Conservation (phyloP, 371 early-diverging fungal genomes). For the Mucor piriformis region DNA sequence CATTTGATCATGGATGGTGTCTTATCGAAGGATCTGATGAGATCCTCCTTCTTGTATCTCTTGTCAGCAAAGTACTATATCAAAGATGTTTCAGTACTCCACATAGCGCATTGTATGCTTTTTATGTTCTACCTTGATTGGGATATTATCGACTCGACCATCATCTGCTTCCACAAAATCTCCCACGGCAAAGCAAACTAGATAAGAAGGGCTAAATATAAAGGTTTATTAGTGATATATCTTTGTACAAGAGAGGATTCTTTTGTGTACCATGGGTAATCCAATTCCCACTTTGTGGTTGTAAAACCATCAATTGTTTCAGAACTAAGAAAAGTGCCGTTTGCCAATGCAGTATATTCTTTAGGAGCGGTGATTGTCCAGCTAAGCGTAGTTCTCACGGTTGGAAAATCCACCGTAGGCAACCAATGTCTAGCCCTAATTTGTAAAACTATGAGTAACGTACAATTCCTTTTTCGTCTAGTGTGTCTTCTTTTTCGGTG, state of each 20-base stretch:
- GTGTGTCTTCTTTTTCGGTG: conserved; percentile 26
- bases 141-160: conserved; percentile 50
- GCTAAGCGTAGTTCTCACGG: conserved; percentile 51
- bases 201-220: conserved; percentile 40
- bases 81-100: neutral
- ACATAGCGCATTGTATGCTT: no score
- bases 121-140: conserved; percentile 39
- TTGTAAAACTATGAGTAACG: neutral
- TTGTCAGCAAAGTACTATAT: conserved; percentile 53
- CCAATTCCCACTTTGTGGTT: conserved; percentile 52
- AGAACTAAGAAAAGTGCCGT: conserved; percentile 41
- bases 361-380: conserved; percentile 53
- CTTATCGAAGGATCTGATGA: conserved; percentile 42
- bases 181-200: conserved; percentile 59
- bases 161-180: conserved; percentile 51
- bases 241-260: neutral
- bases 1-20: conserved; percentile 59
- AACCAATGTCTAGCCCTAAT: conserved; percentile 64
- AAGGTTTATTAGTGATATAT: neutral
- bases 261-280: conserved; percentile 36
- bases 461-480: no score
- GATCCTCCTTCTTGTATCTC: conserved; percentile 32
- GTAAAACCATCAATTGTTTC: conserved; percentile 29
- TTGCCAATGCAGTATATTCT: conserved; percentile 50
- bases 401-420: conserved; percentile 61